Conservation (phyloP, 1,139 yeast genomes). For the Geotrichum siamense region DNA sequence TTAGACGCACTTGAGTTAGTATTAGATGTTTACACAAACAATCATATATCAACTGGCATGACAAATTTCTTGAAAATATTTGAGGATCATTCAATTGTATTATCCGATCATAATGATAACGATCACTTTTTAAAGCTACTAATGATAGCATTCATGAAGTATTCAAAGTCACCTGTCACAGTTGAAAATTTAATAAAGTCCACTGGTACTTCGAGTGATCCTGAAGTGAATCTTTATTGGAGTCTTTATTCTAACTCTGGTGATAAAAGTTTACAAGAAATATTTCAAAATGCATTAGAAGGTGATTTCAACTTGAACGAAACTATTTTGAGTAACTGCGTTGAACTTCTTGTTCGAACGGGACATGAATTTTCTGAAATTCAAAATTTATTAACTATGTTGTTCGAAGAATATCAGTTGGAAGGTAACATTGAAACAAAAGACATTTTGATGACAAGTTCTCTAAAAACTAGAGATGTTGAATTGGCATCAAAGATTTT, state of each 20-base stretch:
- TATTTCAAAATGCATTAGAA: slow-evolving; percentile 1
- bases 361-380: slow-evolving; percentile 5
- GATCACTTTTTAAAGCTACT: slow-evolving; percentile 9
- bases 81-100: slow-evolving; percentile 1
- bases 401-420: slow-evolving; percentile 10
- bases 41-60: slow-evolving; percentile 1
- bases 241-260: slow-evolving; percentile 3
- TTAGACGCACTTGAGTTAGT: slow-evolving; percentile 2
- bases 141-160: slow-evolving; percentile 8
- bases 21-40: slow-evolving; percentile 5
- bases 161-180: neutral
- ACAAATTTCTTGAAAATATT: slow-evolving; percentile 7
- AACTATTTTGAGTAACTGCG: slow-evolving; percentile 10
- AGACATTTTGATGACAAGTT: slow-evolving; percentile 11
- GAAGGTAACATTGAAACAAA: slow-evolving; percentile 14
- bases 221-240: slow-evolving; percentile 12
- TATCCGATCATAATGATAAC: neutral
- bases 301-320: slow-evolving; percentile 12
- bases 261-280: neutral
- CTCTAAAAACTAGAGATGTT: slow-evolving; percentile 21
- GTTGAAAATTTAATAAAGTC: slow-evolving; percentile 1
- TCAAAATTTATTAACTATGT: slow-evolving; percentile 4
- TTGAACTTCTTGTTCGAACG: slow-evolving; percentile 13
- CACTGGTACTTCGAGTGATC: neutral
- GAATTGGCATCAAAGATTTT: slow-evolving; percentile 35